These are phyloP conservation scores for Rhizophagus prolifer DNA, from an alignment of 192 early-diverging fungal genomes.

Conservation along the genomic window DNA sequence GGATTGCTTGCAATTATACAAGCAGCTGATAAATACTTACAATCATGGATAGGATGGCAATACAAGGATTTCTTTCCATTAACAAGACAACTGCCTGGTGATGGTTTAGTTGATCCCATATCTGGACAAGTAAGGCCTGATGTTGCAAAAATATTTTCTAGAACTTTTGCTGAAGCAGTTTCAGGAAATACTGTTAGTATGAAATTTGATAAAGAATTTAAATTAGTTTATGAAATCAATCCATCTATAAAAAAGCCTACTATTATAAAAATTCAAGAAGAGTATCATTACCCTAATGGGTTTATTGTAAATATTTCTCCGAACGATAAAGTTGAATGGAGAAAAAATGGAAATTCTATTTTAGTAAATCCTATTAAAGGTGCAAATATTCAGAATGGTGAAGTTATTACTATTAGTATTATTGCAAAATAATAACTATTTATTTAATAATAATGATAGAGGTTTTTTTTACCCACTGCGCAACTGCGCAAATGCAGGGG, in stretches of 20 bases:
- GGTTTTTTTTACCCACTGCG: too few relatives aligned
- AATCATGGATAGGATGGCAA: conserved; percentile 58
- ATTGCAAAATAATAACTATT: background rate
- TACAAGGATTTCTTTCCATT: conserved; percentile 47
- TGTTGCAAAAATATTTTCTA: background rate
- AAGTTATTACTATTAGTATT: background rate
- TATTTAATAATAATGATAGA: too few relatives aligned
- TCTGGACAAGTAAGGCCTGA: background rate
- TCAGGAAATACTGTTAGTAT: background rate
- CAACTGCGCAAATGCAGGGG: too few relatives aligned
- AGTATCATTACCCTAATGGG: background rate
- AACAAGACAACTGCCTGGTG: background rate
- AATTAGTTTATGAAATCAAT: background rate
- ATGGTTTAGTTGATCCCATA: background rate
- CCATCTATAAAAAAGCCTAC: background rate
- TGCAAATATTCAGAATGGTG: background rate
- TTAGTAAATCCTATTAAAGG: background rate
- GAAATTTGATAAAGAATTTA: background rate
- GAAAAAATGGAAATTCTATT: background rate
- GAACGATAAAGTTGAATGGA: background rate
- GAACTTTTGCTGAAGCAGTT: background rate
- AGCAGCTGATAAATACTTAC: conserved; percentile 47
- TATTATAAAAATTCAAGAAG: background rate
- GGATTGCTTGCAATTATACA: conserved; percentile 40
- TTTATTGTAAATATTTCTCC: background rate